A percentile compares a stretch with the other conserved stretches of the same genome.
phyloP scores from a whole-genome alignment of 148 eudicot genomes.

The Spergularia marina region DNA sequence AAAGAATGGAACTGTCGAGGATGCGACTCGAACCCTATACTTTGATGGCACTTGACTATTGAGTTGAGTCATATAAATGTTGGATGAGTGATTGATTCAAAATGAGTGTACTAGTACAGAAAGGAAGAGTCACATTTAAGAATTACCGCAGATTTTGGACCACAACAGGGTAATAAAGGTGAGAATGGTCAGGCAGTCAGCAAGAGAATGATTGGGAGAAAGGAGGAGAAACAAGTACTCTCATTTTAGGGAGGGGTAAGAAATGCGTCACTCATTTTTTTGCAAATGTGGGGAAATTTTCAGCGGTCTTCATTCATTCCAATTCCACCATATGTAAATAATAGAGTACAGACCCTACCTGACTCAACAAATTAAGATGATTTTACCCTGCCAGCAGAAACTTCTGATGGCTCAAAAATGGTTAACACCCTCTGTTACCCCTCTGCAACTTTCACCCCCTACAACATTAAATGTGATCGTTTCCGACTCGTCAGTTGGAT shows the following conservation, averaged over 20 bases:
- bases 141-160: background rate
- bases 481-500: background rate
- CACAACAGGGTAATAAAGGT: constrained; percentile 10
- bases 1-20: no score
- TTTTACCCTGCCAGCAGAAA: constrained; percentile 12
- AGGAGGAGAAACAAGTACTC: constrained; percentile 5
- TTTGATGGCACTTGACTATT: no score
- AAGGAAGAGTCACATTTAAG: background rate
- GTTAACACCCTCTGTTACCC: background rate
- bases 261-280: constrained; percentile 11
- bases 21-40: no score
- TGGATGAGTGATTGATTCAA: background rate
- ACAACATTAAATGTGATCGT: constrained; percentile 6
- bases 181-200: constrained; percentile 15
- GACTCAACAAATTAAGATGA: background rate
- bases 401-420: constrained; percentile 19
- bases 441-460: background rate
- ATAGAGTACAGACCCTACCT: constrained; percentile 2
- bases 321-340: background rate
- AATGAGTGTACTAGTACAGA: background rate
- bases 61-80: no score
- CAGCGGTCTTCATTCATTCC: constrained; percentile 12
- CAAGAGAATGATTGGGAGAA: constrained; percentile 18
- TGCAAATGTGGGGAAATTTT: background rate
- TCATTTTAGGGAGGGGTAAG: background rate